phyloP scores from a whole-genome alignment of 257 asterid species.

The Striga asiatica region DNA sequence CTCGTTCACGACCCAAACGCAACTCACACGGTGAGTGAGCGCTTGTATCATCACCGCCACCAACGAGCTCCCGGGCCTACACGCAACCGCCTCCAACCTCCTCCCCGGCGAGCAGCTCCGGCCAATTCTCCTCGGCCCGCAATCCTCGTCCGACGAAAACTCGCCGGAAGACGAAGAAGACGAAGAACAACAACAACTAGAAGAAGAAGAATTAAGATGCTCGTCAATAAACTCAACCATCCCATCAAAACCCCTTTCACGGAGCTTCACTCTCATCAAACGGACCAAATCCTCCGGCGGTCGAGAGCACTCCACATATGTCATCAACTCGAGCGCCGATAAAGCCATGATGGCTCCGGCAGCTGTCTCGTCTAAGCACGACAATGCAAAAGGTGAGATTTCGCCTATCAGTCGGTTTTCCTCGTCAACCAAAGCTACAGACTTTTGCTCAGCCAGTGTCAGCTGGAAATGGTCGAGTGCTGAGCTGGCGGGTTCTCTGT shows the following conservation, averaged over 20 bases:
- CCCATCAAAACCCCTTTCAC: slow-evolving; percentile 36
- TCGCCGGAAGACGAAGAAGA: slow-evolving; percentile 66
- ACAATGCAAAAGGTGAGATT: slow-evolving; percentile 58
- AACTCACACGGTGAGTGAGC: slow-evolving; percentile 54
- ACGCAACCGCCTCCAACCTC: slow-evolving; percentile 58
- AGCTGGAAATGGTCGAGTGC: slow-evolving; percentile 31
- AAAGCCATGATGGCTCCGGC: slow-evolving; percentile 55
- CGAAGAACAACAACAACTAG: slow-evolving; percentile 39
- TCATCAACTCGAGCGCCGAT: slow-evolving; percentile 65
- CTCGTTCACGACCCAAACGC: slow-evolving; percentile 68
- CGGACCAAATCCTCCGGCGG: slow-evolving; percentile 60
- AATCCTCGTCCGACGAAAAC: too few relatives aligned
- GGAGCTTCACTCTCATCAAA: slow-evolving; percentile 47
- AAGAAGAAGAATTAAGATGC: slow-evolving; percentile 24
- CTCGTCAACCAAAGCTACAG: slow-evolving; percentile 63
- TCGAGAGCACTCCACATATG: slow-evolving; percentile 55
- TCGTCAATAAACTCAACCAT: slow-evolving; percentile 59
- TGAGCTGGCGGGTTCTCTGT: slow-evolving; percentile 47
- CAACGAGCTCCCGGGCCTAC: slow-evolving; percentile 60
- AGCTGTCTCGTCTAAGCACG: slow-evolving; percentile 58
- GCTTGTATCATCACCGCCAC: slow-evolving; percentile 84
- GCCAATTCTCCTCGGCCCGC: slow-evolving; percentile 18
- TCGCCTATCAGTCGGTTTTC: slow-evolving; percentile 51
- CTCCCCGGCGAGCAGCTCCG: slow-evolving; percentile 39
- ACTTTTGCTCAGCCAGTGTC: slow-evolving; percentile 41